Evolutionary conservation across 108 stramenopile species (phyloP).

Genomic region (Skeletonema potamos): DNA sequence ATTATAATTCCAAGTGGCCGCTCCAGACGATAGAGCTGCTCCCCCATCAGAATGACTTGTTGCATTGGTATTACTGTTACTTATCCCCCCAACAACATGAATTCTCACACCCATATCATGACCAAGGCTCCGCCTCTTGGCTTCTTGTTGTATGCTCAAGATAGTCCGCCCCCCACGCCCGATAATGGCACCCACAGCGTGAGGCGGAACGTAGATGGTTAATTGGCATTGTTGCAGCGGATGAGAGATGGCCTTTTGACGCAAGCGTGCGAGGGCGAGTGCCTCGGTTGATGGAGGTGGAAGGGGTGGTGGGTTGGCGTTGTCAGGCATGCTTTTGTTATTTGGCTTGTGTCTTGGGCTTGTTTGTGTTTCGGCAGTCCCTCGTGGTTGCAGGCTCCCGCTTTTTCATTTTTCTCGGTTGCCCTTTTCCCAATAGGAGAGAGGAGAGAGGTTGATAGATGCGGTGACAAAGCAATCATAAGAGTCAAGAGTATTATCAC

Average conservation of each 20-base stretch:
- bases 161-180: conserved; percentile 72
- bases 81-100: conserved; percentile 41
- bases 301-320: background rate
- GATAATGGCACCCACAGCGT: conserved; percentile 75
- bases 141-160: conserved; percentile 63
- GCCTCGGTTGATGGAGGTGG: conserved; percentile 5
- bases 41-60: background rate
- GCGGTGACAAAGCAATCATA: background rate
- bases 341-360: no score
- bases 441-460: no score
- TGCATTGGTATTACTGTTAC: background rate
- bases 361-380: background rate
- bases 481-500: background rate
- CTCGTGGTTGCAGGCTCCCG: no score
- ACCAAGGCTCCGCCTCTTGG: conserved; percentile 39
- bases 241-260: conserved; percentile 33
- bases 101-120: conserved; percentile 43
- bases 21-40: background rate
- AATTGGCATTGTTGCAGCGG: conserved; percentile 42
- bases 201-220: conserved; percentile 78
- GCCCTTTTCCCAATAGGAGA: no score
- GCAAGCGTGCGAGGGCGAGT: conserved; percentile 13
- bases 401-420: background rate
- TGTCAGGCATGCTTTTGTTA: background rate
- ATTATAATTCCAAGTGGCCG: conserved; percentile 26